These are phyloP conservation scores for Eutypella sp. DNA, from an alignment of 2,329 filamentous ascomycete genomes.

Conservation along the genomic window DNA sequence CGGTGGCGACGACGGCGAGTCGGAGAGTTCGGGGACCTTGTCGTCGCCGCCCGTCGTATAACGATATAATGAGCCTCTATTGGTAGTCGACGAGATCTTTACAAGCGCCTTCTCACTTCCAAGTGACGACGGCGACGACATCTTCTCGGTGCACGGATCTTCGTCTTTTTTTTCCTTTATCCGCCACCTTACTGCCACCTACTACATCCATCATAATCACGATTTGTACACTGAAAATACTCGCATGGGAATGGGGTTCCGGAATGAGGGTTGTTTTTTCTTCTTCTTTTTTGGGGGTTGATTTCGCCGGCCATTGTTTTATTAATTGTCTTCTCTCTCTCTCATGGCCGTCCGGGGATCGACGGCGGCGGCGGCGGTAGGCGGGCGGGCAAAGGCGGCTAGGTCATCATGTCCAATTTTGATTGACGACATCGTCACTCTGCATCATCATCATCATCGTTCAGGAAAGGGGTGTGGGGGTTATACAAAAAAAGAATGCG, in stretches of 20 bases:
- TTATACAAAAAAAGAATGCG: background rate
- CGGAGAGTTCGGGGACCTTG: slow-evolving; percentile 52
- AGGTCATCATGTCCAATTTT: too few relatives aligned
- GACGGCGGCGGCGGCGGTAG: too few relatives aligned
- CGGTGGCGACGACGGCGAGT: slow-evolving; percentile 41
- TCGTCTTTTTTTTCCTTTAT: background rate
- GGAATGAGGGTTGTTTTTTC: slow-evolving; percentile 1
- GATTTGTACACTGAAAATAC: background rate
- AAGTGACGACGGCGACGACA: background rate
- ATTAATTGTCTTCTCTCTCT: too few relatives aligned
- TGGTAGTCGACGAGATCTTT: background rate
- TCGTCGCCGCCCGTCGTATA: slow-evolving; percentile 45
- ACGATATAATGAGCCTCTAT: background rate
- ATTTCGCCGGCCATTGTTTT: too few relatives aligned
- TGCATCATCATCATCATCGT: background rate
- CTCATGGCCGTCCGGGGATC: too few relatives aligned
- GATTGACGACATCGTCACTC: too few relatives aligned
- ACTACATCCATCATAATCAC: background rate
- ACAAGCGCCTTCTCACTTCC: background rate
- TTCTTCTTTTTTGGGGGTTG: slow-evolving; percentile 5
- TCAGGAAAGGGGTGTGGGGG: too few relatives aligned
- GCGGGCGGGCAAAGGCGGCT: too few relatives aligned
- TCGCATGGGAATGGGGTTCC: background rate
- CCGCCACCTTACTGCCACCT: background rate
- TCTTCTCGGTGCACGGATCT: background rate